Conservation (phyloP, 2,329 filamentous ascomycete species). For the Fusarium fujikuroi region DNA sequence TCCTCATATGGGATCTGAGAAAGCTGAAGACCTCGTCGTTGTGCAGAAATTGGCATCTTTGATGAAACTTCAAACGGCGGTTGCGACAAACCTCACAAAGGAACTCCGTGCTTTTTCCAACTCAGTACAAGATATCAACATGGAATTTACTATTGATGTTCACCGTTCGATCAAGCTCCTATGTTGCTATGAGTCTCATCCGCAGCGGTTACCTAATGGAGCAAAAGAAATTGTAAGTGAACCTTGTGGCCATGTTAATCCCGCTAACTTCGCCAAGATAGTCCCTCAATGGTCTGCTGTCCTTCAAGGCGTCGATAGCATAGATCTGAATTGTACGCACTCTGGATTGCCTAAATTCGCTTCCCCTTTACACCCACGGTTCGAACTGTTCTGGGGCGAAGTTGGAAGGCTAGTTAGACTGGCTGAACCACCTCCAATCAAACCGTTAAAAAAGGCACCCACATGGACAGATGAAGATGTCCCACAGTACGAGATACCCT, state of each 20-base stretch:
- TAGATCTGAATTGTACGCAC: slow-evolving; percentile 37
- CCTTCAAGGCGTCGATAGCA: slow-evolving; percentile 34
- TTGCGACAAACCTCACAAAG: slow-evolving; percentile 36
- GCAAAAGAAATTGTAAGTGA: slow-evolving; percentile 29
- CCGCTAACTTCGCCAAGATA: slow-evolving; percentile 21
- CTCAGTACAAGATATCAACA: slow-evolving; percentile 36
- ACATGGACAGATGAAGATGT: slow-evolving; percentile 31
- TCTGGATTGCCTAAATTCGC: slow-evolving; percentile 32
- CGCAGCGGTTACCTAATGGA: slow-evolving; percentile 28
- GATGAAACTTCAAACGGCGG: slow-evolving; percentile 22
- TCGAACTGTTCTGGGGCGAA: slow-evolving; percentile 37
- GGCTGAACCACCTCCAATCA: slow-evolving; percentile 6
- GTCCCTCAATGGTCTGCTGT: slow-evolving; percentile 38
- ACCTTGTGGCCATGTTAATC: not conserved
- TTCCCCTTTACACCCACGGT: slow-evolving; percentile 28
- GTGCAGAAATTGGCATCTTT: slow-evolving; percentile 34
- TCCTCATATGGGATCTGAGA: slow-evolving; percentile 38
- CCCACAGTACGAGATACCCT: not conserved
- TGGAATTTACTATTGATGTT: slow-evolving; percentile 38
- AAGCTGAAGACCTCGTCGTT: slow-evolving; percentile 32
- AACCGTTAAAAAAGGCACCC: slow-evolving; percentile 18
- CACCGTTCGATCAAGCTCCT: slow-evolving; percentile 36
- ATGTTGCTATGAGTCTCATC: slow-evolving; percentile 37
- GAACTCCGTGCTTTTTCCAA: slow-evolving; percentile 35
- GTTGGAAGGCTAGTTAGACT: slow-evolving; percentile 32